Percentiles rank a stretch among this genome's conserved stretches.
These are phyloP conservation scores for Bruguiera hainesii DNA, from an alignment of 441 rosid species.

Conservation along the genomic window DNA sequence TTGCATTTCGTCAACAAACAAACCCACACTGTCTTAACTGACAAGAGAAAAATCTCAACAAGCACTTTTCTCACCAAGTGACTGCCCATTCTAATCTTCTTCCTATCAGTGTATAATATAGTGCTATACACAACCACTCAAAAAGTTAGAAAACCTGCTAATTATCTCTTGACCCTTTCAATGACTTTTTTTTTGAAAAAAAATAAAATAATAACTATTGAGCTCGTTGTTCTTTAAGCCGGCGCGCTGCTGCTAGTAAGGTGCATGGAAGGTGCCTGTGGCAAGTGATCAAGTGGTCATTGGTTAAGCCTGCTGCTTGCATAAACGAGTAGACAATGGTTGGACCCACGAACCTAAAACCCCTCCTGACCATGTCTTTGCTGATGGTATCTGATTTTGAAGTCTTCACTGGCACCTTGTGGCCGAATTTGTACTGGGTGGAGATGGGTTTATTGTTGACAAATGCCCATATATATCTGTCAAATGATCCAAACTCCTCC, in stretches of 20 bases:
- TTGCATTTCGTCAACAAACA: constrained; percentile 2
- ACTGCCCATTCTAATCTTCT: background rate
- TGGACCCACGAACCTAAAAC: constrained; percentile 75
- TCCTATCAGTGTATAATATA: background rate
- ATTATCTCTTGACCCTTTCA: background rate
- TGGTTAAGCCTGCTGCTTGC: constrained; percentile 89
- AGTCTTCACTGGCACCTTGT: constrained; percentile 81
- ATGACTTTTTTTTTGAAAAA: background rate
- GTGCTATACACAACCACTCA: constrained; percentile 22
- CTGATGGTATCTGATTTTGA: constrained; percentile 85
- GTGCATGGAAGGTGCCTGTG: constrained; percentile 61
- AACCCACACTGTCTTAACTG: constrained; percentile 7
- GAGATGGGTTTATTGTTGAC: constrained; percentile 66
- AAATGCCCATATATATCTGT: constrained; percentile 73
- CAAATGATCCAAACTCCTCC: constrained; percentile 60
- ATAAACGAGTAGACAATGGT: constrained; percentile 83
- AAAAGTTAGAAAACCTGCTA: constrained; percentile 18
- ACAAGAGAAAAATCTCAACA: background rate
- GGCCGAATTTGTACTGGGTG: constrained; percentile 60
- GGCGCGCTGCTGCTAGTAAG: constrained; percentile 26
- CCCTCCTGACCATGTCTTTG: constrained; percentile 82
- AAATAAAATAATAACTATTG: background rate
- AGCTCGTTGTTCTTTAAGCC: constrained; percentile 2
- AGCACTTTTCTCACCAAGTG: background rate
- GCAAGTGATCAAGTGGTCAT: constrained; percentile 75